phyloP scores from a whole-genome alignment of 169 alveolate genomes.

The Eimeria sp. region DNA sequence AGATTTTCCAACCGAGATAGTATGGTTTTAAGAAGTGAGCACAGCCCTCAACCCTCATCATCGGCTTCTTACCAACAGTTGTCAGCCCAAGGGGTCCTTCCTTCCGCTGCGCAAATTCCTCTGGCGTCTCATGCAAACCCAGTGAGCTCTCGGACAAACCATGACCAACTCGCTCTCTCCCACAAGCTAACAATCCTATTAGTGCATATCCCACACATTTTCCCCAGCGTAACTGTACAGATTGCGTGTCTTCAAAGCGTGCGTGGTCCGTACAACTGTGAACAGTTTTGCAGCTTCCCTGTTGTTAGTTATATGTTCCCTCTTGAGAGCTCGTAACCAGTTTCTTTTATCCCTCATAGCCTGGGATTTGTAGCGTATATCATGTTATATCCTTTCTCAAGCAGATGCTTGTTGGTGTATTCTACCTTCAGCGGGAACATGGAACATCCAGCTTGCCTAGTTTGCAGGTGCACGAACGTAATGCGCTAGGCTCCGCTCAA shows the following conservation, averaged over 20 bases:
- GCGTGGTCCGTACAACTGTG: not conserved
- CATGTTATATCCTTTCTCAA: not conserved
- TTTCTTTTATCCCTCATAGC: not conserved
- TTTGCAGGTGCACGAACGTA: not conserved
- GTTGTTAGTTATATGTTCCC: not conserved
- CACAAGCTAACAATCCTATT: not conserved
- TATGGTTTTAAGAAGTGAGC: not conserved
- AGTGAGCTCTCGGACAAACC: conserved; percentile 7
- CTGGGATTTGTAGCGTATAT: not conserved
- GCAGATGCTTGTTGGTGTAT: not conserved
- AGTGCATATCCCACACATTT: not conserved
- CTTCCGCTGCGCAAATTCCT: not conserved
- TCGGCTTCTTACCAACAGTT: not conserved
- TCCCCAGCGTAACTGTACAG: not conserved
- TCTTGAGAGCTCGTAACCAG: not conserved
- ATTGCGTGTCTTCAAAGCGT: not conserved
- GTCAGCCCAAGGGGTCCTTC: not conserved
- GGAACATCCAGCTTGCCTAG: not conserved
- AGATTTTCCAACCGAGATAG: not conserved
- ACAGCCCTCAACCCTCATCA: not conserved
- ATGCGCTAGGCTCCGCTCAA: not conserved
- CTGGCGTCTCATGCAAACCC: not conserved
- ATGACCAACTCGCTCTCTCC: not conserved
- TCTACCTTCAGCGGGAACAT: conserved; percentile 16
- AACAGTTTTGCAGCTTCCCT: not conserved